phyloP scores from a whole-genome alignment of 371 early-diverging fungal species.

The Mucor ambiguus region DNA sequence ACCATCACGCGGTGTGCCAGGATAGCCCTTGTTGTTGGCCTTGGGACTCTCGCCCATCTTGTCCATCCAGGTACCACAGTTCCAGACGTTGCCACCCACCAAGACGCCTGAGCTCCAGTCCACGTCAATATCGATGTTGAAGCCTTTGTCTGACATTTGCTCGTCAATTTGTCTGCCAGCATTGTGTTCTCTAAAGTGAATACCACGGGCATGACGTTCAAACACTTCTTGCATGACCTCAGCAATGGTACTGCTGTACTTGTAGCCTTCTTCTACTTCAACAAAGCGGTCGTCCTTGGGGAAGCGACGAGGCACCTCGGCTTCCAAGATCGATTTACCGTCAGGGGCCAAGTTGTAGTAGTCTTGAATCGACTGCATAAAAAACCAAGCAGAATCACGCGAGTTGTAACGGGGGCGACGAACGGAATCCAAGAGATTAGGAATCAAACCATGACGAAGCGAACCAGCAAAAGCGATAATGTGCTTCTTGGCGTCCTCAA shows the following conservation, averaged over 20 bases:
- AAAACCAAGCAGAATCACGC: slow-evolving; percentile 97
- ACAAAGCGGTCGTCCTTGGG: slow-evolving; percentile 76
- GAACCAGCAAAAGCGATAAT: slow-evolving; percentile 90
- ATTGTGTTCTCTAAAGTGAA: slow-evolving; percentile 93
- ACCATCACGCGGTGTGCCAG: slow-evolving; percentile 95
- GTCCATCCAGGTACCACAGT: slow-evolving; percentile 99
- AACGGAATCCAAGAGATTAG: slow-evolving; percentile 91
- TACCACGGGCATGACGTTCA: slow-evolving; percentile 90
- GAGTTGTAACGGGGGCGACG: slow-evolving; percentile 93
- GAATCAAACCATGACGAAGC: slow-evolving; percentile 91
- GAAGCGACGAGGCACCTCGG: slow-evolving; percentile 82
- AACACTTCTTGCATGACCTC: slow-evolving; percentile 93
- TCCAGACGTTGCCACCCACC: slow-evolving; percentile 87
- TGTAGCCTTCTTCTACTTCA: slow-evolving; percentile 69
- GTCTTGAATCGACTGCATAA: slow-evolving; percentile 86
- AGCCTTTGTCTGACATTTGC: slow-evolving; percentile 91
- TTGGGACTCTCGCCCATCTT: slow-evolving; percentile 97
- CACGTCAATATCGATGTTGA: slow-evolving; percentile 75
- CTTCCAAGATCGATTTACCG: slow-evolving; percentile 74
- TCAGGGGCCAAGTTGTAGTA: slow-evolving; percentile 81
- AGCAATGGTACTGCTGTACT: slow-evolving; percentile 64
- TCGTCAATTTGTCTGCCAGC: slow-evolving; percentile 89
- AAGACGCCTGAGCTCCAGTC: slow-evolving; percentile 83
- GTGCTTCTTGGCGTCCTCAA: slow-evolving; percentile 79
- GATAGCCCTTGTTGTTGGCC: slow-evolving; percentile 89